These are phyloP conservation scores for Diaporthe velutina DNA, from an alignment of 2,329 filamentous ascomycete genomes.

Conservation along the genomic window DNA sequence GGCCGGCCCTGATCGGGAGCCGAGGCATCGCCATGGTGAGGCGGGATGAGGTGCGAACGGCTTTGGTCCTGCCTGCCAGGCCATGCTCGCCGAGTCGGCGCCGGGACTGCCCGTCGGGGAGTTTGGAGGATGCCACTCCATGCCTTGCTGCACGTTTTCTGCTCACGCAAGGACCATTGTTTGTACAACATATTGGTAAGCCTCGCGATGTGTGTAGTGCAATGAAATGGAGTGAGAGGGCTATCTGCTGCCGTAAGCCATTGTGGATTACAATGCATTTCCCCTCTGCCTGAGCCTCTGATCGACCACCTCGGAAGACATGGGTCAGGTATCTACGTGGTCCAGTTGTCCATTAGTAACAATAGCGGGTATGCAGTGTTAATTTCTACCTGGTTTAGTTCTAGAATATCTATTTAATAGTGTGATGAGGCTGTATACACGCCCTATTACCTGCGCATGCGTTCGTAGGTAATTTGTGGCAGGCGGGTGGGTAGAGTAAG, in stretches of 20 bases:
- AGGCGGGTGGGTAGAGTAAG: neutral
- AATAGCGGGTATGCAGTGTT: too few relatives aligned
- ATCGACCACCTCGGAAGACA: neutral
- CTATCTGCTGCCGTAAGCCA: too few relatives aligned
- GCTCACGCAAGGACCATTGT: neutral
- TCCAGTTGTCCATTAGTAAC: neutral
- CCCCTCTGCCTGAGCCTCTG: neutral
- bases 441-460: too few relatives aligned
- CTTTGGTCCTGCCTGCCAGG: neutral
- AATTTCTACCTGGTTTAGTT: too few relatives aligned
- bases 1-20: neutral
- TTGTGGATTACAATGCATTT: neutral
- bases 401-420: too few relatives aligned
- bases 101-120: conserved; percentile 1
- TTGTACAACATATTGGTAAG: neutral
- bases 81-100: conserved; percentile 17
- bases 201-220: neutral
- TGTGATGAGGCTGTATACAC: neutral
- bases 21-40: conserved; percentile 35
- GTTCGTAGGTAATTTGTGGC: too few relatives aligned
- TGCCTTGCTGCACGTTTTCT: neutral
- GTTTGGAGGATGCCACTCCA: too few relatives aligned
- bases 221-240: neutral
- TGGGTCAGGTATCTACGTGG: neutral
- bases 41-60: conserved; percentile 24